A percentile compares a stretch with the other conserved stretches of the same genome.
Conservation (phyloP, 768 basidiomycete genomes). For the Boletus subparvulus region DNA sequence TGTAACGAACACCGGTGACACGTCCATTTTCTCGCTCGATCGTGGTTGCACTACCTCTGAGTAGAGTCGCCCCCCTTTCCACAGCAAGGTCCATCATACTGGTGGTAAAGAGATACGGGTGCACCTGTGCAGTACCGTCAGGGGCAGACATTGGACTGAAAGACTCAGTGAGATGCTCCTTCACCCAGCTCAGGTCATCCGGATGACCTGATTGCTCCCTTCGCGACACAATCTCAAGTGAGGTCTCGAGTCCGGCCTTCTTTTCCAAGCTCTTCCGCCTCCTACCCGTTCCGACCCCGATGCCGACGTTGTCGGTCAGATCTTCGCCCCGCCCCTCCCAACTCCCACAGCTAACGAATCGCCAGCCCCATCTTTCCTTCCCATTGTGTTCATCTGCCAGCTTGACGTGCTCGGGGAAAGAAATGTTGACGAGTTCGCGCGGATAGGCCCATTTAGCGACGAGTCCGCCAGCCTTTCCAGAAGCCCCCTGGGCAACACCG, state of each 20-base stretch:
- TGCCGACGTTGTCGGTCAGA: constrained; percentile 12
- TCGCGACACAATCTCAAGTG: constrained; percentile 7
- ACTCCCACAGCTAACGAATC: constrained; percentile 68
- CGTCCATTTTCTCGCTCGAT: constrained; percentile 43
- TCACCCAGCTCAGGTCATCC: constrained; percentile 53
- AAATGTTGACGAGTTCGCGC: constrained; percentile 64
- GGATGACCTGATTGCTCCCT: constrained; percentile 42
- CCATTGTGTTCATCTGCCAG: constrained; percentile 73
- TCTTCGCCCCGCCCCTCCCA: constrained; percentile 66
- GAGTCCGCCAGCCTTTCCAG: constrained; percentile 83
- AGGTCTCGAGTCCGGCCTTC: constrained; percentile 44
- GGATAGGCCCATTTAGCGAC: constrained; percentile 86
- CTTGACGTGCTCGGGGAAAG: constrained; percentile 64
- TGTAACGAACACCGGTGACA: constrained; percentile 50
- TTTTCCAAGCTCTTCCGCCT: constrained; percentile 53
- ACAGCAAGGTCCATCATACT: constrained; percentile 67
- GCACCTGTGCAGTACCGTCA: constrained; percentile 69
- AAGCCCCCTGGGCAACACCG: constrained; percentile 75
- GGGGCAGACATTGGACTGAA: constrained; percentile 57
- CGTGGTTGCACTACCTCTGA: constrained; percentile 45
- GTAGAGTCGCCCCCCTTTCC: constrained; percentile 49
- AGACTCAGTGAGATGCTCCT: constrained; percentile 54
- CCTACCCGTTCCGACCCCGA: constrained; percentile 32
- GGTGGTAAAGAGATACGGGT: constrained; percentile 71
- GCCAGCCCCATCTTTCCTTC: constrained; percentile 76